Evolutionary conservation across 495 filamentous ascomycete species (phyloP).

Genomic region (Achaetomiella virescens): DNA sequence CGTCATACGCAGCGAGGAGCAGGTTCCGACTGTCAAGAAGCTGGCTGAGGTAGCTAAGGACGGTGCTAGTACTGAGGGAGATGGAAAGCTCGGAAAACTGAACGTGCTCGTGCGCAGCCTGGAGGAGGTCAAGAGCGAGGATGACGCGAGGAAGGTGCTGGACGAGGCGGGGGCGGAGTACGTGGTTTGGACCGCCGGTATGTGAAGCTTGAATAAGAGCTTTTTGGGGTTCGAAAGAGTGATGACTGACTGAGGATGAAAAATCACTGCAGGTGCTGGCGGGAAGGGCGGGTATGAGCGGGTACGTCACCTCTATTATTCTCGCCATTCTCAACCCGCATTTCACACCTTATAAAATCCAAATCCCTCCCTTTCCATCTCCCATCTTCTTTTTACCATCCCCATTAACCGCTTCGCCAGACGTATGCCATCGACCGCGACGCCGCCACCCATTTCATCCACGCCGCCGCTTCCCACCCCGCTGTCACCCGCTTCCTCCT

Average conservation of each 20-base stretch:
- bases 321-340: slow-evolving; percentile 41
- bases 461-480: slow-evolving; percentile 51
- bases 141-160: slow-evolving; percentile 56
- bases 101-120: slow-evolving; percentile 61
- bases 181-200: slow-evolving; percentile 75
- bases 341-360: slow-evolving; percentile 5
- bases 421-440: slow-evolving; percentile 55
- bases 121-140: slow-evolving; percentile 59
- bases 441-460: slow-evolving; percentile 65
- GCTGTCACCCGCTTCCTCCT: slow-evolving; percentile 67
- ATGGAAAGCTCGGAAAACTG: slow-evolving; percentile 39
- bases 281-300: slow-evolving; percentile 64
- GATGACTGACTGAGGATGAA: not conserved
- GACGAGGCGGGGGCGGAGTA: slow-evolving; percentile 56
- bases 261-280: slow-evolving; percentile 54
- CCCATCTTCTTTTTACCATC: slow-evolving; percentile 5
- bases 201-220: too few relatives aligned
- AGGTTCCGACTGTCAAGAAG: slow-evolving; percentile 55
- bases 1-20: slow-evolving; percentile 65
- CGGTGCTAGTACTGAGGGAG: not conserved
- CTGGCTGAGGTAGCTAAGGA: slow-evolving; percentile 37
- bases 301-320: slow-evolving; percentile 14
- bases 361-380: slow-evolving; percentile 15
- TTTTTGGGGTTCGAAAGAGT: too few relatives aligned
- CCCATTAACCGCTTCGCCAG: slow-evolving; percentile 7